phyloP scores from a whole-genome alignment of 495 filamentous ascomycete species.

The Penicillium flavigenum region DNA sequence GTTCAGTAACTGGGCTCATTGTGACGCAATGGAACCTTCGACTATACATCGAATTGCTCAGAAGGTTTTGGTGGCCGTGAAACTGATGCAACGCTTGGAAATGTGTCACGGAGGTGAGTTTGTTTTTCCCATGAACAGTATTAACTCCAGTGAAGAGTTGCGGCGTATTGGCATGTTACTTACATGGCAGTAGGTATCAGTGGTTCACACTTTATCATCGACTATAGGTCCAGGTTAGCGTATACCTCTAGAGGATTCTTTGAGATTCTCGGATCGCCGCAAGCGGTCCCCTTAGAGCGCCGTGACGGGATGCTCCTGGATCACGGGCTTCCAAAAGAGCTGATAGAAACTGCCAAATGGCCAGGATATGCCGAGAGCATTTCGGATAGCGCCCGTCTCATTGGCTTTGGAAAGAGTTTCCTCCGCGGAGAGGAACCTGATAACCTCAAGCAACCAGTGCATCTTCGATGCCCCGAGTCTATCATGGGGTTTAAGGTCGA shows the following conservation, averaged over 20 bases:
- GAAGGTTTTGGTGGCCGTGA: neutral
- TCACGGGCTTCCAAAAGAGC: neutral
- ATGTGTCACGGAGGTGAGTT: conserved; percentile 1
- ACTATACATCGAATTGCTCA: neutral
- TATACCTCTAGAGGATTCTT: neutral
- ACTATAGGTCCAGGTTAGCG: too few species aligned
- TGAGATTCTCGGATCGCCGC: neutral
- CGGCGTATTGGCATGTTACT: neutral
- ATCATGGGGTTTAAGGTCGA: neutral
- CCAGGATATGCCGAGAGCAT: neutral
- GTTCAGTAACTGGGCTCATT: neutral
- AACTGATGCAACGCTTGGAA: neutral
- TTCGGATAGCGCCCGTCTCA: neutral
- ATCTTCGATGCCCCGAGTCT: neutral
- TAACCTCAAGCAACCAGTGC: neutral
- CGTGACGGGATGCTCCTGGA: neutral
- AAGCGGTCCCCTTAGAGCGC: neutral
- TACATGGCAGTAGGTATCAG: neutral
- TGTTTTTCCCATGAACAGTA: neutral
- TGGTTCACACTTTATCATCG: too few species aligned
- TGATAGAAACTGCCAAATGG: neutral
- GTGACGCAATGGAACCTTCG: neutral
- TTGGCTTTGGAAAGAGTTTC: neutral
- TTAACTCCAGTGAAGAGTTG: neutral
- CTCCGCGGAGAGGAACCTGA: neutral